Evolutionary conservation across 2,329 filamentous ascomycete species (phyloP).

Genomic region (Fusarium guadeloupense): DNA sequence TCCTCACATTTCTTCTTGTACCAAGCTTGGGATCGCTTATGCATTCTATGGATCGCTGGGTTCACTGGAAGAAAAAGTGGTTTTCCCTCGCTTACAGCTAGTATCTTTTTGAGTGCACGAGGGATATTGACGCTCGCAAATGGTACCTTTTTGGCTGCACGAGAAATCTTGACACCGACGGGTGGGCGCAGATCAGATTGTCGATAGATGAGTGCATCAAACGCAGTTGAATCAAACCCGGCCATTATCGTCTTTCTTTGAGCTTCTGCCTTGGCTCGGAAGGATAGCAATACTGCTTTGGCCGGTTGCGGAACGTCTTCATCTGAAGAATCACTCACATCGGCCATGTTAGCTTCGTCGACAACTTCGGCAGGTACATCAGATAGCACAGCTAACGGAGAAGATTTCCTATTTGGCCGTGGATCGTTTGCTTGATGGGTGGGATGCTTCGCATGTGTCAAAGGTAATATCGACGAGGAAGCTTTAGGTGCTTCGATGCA

Average conservation of each 20-base stretch:
- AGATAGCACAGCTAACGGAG: neutral
- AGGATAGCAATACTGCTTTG: conserved; percentile 1
- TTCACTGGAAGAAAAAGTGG: conserved; percentile 59
- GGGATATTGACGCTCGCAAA: conserved; percentile 26
- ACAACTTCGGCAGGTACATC: conserved; percentile 1
- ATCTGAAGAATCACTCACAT: conserved; percentile 14
- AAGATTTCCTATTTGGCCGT: neutral
- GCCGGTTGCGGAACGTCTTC: neutral
- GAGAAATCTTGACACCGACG: conserved; percentile 25
- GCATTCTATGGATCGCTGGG: conserved; percentile 59
- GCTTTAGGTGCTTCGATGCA: neutral
- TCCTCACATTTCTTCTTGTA: conserved; percentile 58
- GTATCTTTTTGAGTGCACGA: conserved; percentile 1
- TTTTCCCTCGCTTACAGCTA: conserved; percentile 36
- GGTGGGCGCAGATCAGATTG: conserved; percentile 45
- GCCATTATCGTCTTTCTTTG: conserved; percentile 13
- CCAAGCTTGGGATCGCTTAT: conserved; percentile 57
- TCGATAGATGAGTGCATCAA: conserved; percentile 54
- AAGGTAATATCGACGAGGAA: conserved; percentile 1
- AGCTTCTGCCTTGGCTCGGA: conserved; percentile 12
- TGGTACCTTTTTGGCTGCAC: conserved; percentile 1
- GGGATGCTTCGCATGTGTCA: conserved; percentile 1
- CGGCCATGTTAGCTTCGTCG: conserved; percentile 18
- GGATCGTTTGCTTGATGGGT: conserved; percentile 3
- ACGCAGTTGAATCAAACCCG: conserved; percentile 41